Evolutionary conservation across 768 basidiomycete species (phyloP).

Genomic region (Suillus clintonianus): DNA sequence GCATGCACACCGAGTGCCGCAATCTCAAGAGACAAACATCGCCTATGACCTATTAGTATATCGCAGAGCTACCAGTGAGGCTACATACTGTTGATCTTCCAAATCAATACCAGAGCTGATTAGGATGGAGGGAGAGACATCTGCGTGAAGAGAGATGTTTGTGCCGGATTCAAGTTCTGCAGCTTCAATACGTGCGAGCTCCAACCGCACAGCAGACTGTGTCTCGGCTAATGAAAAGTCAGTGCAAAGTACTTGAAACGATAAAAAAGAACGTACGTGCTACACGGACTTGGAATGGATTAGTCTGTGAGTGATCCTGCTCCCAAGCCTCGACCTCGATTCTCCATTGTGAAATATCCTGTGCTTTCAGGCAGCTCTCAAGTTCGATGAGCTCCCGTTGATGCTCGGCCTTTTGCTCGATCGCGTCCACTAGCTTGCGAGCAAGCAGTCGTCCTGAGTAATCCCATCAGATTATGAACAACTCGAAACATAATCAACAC

Average conservation of each 20-base stretch:
- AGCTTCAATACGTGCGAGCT: neutral
- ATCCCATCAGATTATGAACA: too few species aligned
- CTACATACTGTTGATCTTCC: constrained; percentile 16
- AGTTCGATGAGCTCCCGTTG: neutral
- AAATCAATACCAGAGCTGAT: constrained; percentile 15
- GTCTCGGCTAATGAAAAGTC: neutral
- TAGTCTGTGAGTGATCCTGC: neutral
- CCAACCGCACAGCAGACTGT: neutral
- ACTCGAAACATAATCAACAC: too few species aligned
- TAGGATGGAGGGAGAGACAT: constrained; percentile 9
- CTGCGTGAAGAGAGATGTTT: constrained; percentile 4
- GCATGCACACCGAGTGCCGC: neutral
- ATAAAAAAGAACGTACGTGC: neutral
- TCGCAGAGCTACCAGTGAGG: neutral
- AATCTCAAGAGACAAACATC: neutral
- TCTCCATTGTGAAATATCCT: neutral
- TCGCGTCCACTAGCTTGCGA: neutral
- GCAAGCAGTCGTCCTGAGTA: neutral
- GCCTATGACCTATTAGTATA: neutral
- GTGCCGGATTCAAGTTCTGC: neutral
- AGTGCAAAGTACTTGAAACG: neutral
- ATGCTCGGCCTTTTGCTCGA: neutral
- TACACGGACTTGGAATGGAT: neutral
- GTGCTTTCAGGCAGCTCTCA: neutral
- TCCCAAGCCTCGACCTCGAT: neutral